These are phyloP conservation scores for Brassica nigra DNA, from an alignment of 345 rosid species.

Conservation along the genomic window DNA sequence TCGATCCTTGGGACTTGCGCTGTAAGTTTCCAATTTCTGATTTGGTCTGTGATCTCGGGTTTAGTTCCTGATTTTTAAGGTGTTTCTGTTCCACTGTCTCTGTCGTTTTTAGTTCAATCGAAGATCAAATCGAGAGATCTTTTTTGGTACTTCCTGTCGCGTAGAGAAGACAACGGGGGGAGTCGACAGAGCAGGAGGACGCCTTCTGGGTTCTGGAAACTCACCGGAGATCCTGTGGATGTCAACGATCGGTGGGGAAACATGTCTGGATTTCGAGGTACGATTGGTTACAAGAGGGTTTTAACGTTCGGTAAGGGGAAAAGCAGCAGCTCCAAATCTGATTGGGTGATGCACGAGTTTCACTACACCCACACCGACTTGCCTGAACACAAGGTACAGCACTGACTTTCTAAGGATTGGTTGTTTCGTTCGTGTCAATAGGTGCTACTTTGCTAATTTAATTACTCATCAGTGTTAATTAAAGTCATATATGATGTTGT, in stretches of 20 bases:
- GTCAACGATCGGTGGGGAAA: slow-evolving; percentile 20
- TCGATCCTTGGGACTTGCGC: slow-evolving; percentile 58
- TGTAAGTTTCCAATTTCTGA: slow-evolving; percentile 4
- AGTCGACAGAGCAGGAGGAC: slow-evolving; percentile 41
- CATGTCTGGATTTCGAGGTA: not conserved
- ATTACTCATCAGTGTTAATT: not conserved
- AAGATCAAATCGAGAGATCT: slow-evolving; percentile 33
- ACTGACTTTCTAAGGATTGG: no score
- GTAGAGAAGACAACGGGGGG: slow-evolving; percentile 17
- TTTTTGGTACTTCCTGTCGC: slow-evolving; percentile 45
- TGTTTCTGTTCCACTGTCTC: not conserved
- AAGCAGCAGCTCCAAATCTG: slow-evolving; percentile 9
- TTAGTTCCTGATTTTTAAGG: not conserved
- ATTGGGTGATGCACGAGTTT: slow-evolving; percentile 36
- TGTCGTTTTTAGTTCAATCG: not conserved
- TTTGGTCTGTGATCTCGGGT: not conserved
- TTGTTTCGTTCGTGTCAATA: not conserved
- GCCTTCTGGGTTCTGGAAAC: slow-evolving; percentile 45
- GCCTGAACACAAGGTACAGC: not conserved
- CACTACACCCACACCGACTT: slow-evolving; percentile 20
- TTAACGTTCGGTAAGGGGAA: slow-evolving; percentile 32
- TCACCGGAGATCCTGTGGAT: slow-evolving; percentile 25
- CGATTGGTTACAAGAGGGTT: slow-evolving; percentile 46
- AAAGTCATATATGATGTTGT: not conserved
- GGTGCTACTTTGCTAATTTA: not conserved